Evolutionary conservation across 164 flowering plant species (phyloP), one percentile per base, ranked within the genome.

Genomic region (Litsea cubeba): DNA sequence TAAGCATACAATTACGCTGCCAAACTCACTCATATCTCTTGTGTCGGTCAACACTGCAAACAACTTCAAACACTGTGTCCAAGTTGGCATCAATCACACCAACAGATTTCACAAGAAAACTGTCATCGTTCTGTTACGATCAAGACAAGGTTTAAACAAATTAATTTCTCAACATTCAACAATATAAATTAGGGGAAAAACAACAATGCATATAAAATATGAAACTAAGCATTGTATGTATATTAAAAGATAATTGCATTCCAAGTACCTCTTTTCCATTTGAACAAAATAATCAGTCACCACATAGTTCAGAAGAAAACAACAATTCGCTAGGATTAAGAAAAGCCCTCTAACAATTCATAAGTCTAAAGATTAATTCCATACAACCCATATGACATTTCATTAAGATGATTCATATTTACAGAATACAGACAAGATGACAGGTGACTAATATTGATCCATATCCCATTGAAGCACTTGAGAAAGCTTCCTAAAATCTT

Each of bases 1-100:
- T 12, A 1, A 6, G 57, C 65, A 65, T 12, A 54, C 79, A 64
- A 6, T 28, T 17, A 54, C 46, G 57, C 62, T 28, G 26, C 71
- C 70, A 62, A 74, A 79, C 94, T 81, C 79, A 93, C 99, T 95
- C 98, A 71, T 95, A 93, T 95, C 98, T 91, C 76, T 75, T 79
- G 35, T 79, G 85, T 17, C 83, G 81, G 15, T 95, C 92, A 76
- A 88, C 83, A 79, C 84, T 89, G 72, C 87, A 73, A 76, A 93
- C 73, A 68, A 90, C 87, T 76, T 95, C 97, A 83, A 93, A 95
- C 63, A 90, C 97, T 65, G 89, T 72, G 80, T 91, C 98, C 62
- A 91, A 85, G 80, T 79, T 86, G n/a, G 98, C 95, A 75, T 95
- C 95, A 54, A 95, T 80, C 65, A 95, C 90, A 71, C 88, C 96